A percentile compares a stretch with the other conserved stretches of the same genome.
phyloP scores from a whole-genome alignment of 345 rosid genomes.

The Eucalyptus guilfoylei region DNA sequence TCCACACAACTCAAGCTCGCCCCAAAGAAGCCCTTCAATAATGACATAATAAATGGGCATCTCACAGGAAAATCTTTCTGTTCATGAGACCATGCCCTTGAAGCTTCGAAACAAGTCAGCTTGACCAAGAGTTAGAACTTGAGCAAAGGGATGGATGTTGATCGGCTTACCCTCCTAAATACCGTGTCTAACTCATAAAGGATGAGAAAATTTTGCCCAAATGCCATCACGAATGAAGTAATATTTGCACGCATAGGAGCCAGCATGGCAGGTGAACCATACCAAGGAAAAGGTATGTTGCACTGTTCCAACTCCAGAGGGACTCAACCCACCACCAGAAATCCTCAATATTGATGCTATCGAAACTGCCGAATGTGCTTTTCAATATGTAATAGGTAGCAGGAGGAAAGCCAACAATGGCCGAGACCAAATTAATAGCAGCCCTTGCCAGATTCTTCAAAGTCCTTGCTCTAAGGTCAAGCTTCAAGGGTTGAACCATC shows the following conservation, averaged over 20 bases:
- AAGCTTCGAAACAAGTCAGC: neutral
- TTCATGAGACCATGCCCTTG: neutral
- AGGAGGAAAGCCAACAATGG: slow-evolving; percentile 53
- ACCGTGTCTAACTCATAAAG: neutral
- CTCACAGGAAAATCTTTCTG: neutral
- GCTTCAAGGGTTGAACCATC: slow-evolving; percentile 60
- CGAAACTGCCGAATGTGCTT: slow-evolving; percentile 30
- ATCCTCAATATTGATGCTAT: slow-evolving; percentile 31
- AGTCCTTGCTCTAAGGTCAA: slow-evolving; percentile 26
- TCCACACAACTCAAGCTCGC: neutral
- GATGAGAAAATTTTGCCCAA: neutral
- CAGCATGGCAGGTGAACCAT: slow-evolving; percentile 72
- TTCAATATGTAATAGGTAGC: slow-evolving; percentile 35
- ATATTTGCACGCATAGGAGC: slow-evolving; percentile 34
- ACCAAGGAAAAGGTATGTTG: slow-evolving; percentile 82
- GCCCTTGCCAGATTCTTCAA: slow-evolving; percentile 22
- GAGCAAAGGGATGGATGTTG: neutral
- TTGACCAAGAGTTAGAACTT: neutral
- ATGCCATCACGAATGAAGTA: slow-evolving; percentile 33
- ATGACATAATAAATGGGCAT: neutral
- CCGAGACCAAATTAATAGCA: slow-evolving; percentile 36
- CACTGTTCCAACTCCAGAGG: slow-evolving; percentile 91
- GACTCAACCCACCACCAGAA: slow-evolving; percentile 88
- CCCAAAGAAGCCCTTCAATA: neutral
- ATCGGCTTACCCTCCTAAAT: neutral